These are phyloP conservation scores for Arachis hypogaea DNA, from an alignment of 306 rosid species.

Conservation along the genomic window DNA sequence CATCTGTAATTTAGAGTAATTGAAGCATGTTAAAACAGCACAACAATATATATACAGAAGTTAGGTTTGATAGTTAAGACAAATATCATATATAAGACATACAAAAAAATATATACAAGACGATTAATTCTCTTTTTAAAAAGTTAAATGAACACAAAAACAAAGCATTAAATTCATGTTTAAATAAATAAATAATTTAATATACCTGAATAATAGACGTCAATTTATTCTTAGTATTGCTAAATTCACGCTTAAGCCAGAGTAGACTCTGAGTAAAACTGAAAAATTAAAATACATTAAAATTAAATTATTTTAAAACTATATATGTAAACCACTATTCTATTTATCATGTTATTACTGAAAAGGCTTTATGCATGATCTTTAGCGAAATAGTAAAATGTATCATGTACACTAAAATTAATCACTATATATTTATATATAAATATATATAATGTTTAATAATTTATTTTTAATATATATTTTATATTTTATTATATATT, in stretches of 20 bases:
- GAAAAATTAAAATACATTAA: not conserved
- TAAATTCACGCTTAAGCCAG: constrained; percentile 52
- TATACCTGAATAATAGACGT: constrained; percentile 49
- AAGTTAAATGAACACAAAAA: too few relatives aligned
- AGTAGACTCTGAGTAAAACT: constrained; percentile 45
- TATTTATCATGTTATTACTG: not conserved
- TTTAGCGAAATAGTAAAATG: not conserved
- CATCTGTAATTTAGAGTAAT: constrained; percentile 47
- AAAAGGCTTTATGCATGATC: not conserved
- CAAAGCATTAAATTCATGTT: not conserved
- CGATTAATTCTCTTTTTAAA: too few relatives aligned
- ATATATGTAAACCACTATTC: not conserved
- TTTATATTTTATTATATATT: too few relatives aligned
- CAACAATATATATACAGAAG: too few relatives aligned
- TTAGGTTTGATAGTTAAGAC: too few relatives aligned
- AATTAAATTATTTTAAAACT: not conserved
- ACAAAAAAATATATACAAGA: too few relatives aligned
- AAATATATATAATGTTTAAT: too few relatives aligned
- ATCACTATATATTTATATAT: too few relatives aligned
- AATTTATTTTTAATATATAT: too few relatives aligned
- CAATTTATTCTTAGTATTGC: constrained; percentile 51
- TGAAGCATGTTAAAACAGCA: too few relatives aligned
- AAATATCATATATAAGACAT: too few relatives aligned
- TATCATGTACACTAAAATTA: too few relatives aligned
- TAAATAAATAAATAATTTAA: not conserved